These are phyloP conservation scores for Saccharomycopsis malanga DNA, from an alignment of 805 yeast genomes.

Conservation along the genomic window DNA sequence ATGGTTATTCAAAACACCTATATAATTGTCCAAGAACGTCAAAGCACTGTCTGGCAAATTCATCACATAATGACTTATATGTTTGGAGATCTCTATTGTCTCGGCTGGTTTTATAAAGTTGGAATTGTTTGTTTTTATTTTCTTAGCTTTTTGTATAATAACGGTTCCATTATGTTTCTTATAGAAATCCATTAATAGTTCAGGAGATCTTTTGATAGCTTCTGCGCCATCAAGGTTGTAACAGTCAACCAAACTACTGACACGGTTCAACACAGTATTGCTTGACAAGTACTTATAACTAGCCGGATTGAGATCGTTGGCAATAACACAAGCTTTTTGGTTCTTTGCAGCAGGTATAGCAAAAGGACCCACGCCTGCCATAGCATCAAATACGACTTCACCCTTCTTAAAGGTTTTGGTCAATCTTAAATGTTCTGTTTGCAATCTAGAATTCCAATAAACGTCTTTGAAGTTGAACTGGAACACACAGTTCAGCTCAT, in stretches of 20 bases:
- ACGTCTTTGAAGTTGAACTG: slow-evolving; percentile 87
- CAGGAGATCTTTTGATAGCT: slow-evolving; percentile 59
- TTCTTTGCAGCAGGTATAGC: slow-evolving; percentile 87
- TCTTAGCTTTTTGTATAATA: slow-evolving; percentile 19
- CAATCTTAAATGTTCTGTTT: slow-evolving; percentile 86
- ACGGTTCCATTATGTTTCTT: slow-evolving; percentile 31
- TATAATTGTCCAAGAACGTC: slow-evolving; percentile 67
- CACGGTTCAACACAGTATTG: slow-evolving; percentile 62
- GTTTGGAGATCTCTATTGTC: slow-evolving; percentile 41
- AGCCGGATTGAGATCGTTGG: slow-evolving; percentile 90
- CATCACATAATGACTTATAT: slow-evolving; percentile 77
- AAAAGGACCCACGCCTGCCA: slow-evolving; percentile 99
- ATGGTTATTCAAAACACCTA: slow-evolving; percentile 54
- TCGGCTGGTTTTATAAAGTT: too few species aligned
- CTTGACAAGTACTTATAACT: slow-evolving; percentile 62
- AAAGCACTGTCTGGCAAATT: slow-evolving; percentile 92
- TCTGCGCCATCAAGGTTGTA: slow-evolving; percentile 77
- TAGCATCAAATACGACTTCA: slow-evolving; percentile 84
- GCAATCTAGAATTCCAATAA: slow-evolving; percentile 94
- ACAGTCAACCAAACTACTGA: slow-evolving; percentile 48
- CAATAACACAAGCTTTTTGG: slow-evolving; percentile 69
- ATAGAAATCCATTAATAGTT: slow-evolving; percentile 42
- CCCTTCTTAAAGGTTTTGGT: slow-evolving; percentile 53
- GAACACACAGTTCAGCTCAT: slow-evolving; percentile 80
- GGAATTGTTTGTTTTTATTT: slow-evolving; percentile 27